Evolutionary conservation across 2,329 filamentous ascomycete genomes (phyloP), one percentile per base, ranked within the genome.

Genomic region (Phialophora tarda): DNA sequence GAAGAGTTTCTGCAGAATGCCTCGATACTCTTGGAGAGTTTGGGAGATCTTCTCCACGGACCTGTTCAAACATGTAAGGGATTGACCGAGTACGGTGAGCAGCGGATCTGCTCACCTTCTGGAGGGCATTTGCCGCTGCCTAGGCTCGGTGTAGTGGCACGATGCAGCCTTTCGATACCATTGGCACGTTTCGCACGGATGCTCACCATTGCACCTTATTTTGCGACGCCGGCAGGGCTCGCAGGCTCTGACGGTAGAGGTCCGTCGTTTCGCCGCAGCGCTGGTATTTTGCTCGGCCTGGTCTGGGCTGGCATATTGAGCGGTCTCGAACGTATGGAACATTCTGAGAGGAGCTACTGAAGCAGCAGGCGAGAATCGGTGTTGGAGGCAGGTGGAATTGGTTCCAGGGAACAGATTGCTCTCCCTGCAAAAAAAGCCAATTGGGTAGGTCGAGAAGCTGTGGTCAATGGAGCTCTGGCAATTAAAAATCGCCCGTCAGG

Each of bases 61-160:
- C 73, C 81, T 85, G 59, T 51, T 26, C 10, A 44, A 54, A 26
- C 61, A 56, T 51, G 67, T 76, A 63, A 75, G 73, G 14, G 56
- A 62, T 65, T 53, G 32, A 34, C 41, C 51, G 14, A 57, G 28
- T 17, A 23, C 51, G 24, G 59, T 54, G 59, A 59, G 64, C 34
- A 44, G 61, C 7, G 10, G 17, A n/a, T 47, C 38, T 48, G 78
- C 86, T 78, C 81, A 90, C 89, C 91, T 93, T 77, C 90, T 86
- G 8, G 91, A 93, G 0, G 91, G 91, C 65, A 92, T 89, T 10
- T 91, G 87, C 67, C 90, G 83, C 76, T 91, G 89, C 17, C 90
- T 85, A 70, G 92, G 91, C 78, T 93, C 92, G 71, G 92, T 89
- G 77, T 94, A 94, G 73, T 89, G 88, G 75, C 91, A 94, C 62